Evolutionary conservation across 2,329 filamentous ascomycete species (phyloP), one percentile per base, ranked within the genome.

Genomic region (Fusarium sp.): DNA sequence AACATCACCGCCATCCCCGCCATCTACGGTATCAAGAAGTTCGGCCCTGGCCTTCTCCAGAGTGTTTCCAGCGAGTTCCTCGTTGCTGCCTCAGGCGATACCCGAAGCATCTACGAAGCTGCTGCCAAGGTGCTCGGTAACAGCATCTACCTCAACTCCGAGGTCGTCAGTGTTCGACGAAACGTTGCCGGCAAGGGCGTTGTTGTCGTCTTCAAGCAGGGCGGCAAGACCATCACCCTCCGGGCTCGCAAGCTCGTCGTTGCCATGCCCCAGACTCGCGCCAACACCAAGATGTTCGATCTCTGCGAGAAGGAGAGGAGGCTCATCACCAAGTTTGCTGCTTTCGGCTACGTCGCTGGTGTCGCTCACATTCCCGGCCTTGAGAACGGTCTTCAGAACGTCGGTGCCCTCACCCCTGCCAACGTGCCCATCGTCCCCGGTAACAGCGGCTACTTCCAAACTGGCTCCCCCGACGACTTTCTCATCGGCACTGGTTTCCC

Each of bases 21-120:
- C 14, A 44, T 76, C 0, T 76, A 76, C 10, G 73, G 73, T 1
- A 52, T 76, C 33, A 76, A 75, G 65, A 71, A 51, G 8, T 65
- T 76, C 10, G 73, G 73, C 0, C 63, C 73, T 3, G 58, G 69
- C 1, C 37, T 75, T 16, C 23, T 75, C 8, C 49, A 63, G 31
- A 66, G 71, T 21, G 15, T 73, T 2, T 41, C 10, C 2, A 62
- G 27, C 10, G 29, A 55, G 4, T 75, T 76, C 33, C 23, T 68
- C 8, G 48, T 73, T 19, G 15, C 69, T 7, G 46, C 38, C 4
- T 64, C 69, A 1, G 71, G 73, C 4, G 49, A 76, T n/a, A 61
- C 73, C 0, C 45, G 62, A 19, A 64, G 37, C 37, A 39, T 75
- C 0, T 75, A 75, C 23, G 35, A 57, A 4, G 69, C 73, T 21